These are phyloP conservation scores for Artemisia tridentata DNA, from an alignment of 129 eudicot species.

Conservation along the genomic window DNA sequence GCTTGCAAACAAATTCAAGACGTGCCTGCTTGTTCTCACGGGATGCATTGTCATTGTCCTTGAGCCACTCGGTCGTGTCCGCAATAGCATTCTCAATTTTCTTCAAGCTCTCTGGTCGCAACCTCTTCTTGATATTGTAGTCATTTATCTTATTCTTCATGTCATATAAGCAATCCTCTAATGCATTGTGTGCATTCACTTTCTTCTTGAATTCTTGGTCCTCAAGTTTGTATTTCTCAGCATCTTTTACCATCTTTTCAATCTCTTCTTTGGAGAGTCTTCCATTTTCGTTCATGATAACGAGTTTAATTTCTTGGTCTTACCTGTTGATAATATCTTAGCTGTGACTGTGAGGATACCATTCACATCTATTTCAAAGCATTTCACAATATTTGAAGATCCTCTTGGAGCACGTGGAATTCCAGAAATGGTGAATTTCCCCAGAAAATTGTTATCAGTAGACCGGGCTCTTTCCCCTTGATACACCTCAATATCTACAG, in stretches of 20 bases:
- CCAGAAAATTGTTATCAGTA: conserved; percentile 1
- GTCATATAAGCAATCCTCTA: conserved; percentile 15
- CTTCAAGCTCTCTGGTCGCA: neutral
- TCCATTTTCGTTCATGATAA: neutral
- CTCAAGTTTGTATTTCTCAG: neutral
- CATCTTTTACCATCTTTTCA: conserved; percentile 20
- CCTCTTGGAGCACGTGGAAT: conserved; percentile 5
- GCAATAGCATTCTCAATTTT: neutral
- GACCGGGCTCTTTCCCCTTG: conserved; percentile 15
- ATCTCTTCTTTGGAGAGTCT: conserved; percentile 20
- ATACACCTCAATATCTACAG: neutral
- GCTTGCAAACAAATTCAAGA: conserved; percentile 5
- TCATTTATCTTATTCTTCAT: conserved; percentile 15
- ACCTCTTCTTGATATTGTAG: neutral
- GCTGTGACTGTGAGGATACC: conserved; percentile 18
- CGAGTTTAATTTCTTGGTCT: neutral
- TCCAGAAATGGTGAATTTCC: neutral
- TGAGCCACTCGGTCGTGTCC: neutral
- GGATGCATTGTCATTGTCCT: neutral
- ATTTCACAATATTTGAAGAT: neutral
- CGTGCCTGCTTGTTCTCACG: neutral
- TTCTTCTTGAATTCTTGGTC: conserved; percentile 24
- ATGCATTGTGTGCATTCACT: neutral
- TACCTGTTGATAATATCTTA: neutral
- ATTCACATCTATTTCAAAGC: conserved; percentile 19